Evolutionary conservation across 257 asterid genomes (phyloP), one percentile per base, ranked within the genome.

Genomic region (Mentha longifolia): DNA sequence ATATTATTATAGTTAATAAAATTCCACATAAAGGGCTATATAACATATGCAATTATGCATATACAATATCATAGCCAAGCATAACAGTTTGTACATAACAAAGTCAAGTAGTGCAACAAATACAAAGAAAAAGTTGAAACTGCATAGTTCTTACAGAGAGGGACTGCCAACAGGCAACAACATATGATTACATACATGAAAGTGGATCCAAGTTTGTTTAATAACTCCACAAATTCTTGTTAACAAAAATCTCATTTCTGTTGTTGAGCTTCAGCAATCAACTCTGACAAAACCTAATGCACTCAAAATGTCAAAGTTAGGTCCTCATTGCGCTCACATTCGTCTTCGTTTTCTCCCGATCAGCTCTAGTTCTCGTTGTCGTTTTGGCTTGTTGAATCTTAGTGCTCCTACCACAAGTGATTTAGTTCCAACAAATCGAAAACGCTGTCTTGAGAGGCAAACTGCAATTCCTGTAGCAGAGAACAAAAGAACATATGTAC

Each of bases 391-490:
- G 19, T 62, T 55, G 54, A 30, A 31, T 35, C 33, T 61, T 43
- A 46, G 63, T 11, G 41, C 67, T 59, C 50, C 16, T 20, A 49
- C 39, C 84, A 87, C 43, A 68, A 28, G 3, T 28, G 31, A 28
- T 28, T 16, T 49, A 70, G 76, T 58, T 89, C 85, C 77, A 82
- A 31, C 87, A 81, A 80, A 77, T 86, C 85, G 22, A 85, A 83
- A 14, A 86, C 39, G 72, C 86, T 86, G 80, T 87, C 95, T 65
- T 85, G 92, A 28, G 92, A 89, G 42, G 75, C 65, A 39, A 89
- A 81, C 60, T 50, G 77, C 76, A 89, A 65, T 39, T 88, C 92
- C 96, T 94, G 90, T 76, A 61, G 16, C 49, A 55, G n/a, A 11
- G 15, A 68, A 22, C 42, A 46, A 49, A 22, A 31, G 7, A 25